Base-by-base conservation (phyloP, 176 grass and related monocot genomes). In the Aechmea fasciata region DNA sequence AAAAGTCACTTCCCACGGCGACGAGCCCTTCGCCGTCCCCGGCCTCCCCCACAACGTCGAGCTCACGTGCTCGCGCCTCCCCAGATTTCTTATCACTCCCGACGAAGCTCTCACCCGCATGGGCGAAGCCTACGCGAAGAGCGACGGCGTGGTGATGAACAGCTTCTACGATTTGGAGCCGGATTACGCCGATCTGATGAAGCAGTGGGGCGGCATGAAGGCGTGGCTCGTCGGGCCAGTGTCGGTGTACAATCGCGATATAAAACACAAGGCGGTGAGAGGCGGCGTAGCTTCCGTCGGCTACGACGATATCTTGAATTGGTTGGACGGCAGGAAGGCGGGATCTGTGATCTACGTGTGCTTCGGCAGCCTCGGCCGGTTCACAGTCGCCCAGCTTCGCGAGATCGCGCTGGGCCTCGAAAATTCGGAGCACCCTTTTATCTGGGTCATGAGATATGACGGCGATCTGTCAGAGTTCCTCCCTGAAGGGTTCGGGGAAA, bases 111-210 rank as follows among this genome's bases (percentile, higher is more conserved):
- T 61, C n/a, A 61, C 10, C 55, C 55, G 55, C 17, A 61, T 61
- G 55, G 13, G 20, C 57, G 68, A 65, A 6, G 49, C 68, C 2
- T 52, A 79, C 50, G 13, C 33, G 15, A 69, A 49, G 66, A 82
- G 80, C 78, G 83, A 71, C 23, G 83, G 86, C 17, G 68, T 68
- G 41, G 15, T 94, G 54, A 63, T 68, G n/a, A 94, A 94, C 68
- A 89, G 83, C 75, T 94, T 89, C 77, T 51, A 71, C 54, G 80
- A 84, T 14, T 61, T 94, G n/a, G 90, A 89, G 62, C 63, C 51
- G 14, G 83, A 87, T 25, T 94, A 82, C 61, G 11, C 70, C 13
- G 63, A 75, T 24, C 2, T 3, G 23, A 0, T 11, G 22, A 25
- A 48, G 5, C 19, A 54, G 9, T 15, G 6, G 13, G 13, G 2